A percentile compares a stretch with the other conserved stretches of the same genome.
Conservation (phyloP, 441 rosid species). For the Viola pubescens region DNA sequence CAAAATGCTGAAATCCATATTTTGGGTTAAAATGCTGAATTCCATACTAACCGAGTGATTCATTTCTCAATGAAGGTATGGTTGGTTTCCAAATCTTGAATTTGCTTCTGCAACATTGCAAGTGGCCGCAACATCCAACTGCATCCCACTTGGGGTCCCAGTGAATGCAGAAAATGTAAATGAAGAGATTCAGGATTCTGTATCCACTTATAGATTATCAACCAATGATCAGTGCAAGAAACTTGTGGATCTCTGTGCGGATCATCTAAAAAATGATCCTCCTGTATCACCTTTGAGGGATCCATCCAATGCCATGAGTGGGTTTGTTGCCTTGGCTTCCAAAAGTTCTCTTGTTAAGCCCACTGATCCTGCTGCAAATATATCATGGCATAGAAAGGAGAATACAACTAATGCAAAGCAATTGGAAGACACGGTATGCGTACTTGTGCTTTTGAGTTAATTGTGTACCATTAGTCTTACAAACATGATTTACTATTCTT, state of each 20-base stretch:
- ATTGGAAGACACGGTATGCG: slow-evolving; percentile 36
- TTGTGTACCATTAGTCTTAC: slow-evolving; percentile 3
- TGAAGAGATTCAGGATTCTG: slow-evolving; percentile 27
- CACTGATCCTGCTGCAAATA: slow-evolving; percentile 22
- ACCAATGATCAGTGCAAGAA: slow-evolving; percentile 28
- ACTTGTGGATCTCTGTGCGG: slow-evolving; percentile 26
- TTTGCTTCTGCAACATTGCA: slow-evolving; percentile 31
- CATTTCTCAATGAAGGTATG: slow-evolving; percentile 61
- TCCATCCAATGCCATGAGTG: slow-evolving; percentile 20
- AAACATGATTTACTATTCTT: background rate
- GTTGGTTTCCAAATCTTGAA: slow-evolving; percentile 63
- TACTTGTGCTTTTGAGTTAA: slow-evolving; percentile 9
- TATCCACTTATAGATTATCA: slow-evolving; percentile 25
- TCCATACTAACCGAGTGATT: slow-evolving; percentile 13
- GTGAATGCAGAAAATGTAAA: slow-evolving; percentile 31
- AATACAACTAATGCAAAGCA: slow-evolving; percentile 24
- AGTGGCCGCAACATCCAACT: slow-evolving; percentile 29
- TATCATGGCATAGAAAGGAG: slow-evolving; percentile 27
- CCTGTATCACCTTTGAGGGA: slow-evolving; percentile 16
- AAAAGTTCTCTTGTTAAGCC: slow-evolving; percentile 24
- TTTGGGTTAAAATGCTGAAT: no score
- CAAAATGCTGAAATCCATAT: no score
- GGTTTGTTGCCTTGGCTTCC: slow-evolving; percentile 10
- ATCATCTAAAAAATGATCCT: slow-evolving; percentile 26
- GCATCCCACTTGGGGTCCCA: slow-evolving; percentile 31